These are phyloP conservation scores for Sechiopsis laciniata DNA, from an alignment of 306 rosid genomes.

Conservation along the genomic window DNA sequence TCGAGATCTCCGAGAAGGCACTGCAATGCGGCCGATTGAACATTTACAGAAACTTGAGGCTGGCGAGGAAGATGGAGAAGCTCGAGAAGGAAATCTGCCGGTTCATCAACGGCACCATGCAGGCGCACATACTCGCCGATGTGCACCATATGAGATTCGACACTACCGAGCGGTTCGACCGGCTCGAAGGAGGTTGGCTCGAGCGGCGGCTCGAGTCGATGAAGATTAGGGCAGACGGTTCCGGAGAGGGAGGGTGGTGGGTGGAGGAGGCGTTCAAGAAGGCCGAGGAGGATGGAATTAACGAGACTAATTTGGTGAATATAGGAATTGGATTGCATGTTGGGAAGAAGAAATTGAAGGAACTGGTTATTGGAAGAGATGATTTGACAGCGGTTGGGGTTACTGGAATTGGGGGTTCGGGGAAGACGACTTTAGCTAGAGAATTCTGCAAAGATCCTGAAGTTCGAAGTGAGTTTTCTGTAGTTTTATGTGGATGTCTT, in stretches of 20 bases:
- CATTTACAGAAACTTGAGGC: constrained; percentile 61
- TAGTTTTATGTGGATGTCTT: background rate
- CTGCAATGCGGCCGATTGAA: constrained; percentile 56
- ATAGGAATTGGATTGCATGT: constrained; percentile 43
- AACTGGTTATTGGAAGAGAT: constrained; percentile 37
- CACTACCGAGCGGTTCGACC: constrained; percentile 52
- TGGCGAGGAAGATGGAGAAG: constrained; percentile 65
- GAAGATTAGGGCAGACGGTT: constrained; percentile 54
- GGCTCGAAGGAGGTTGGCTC: constrained; percentile 38
- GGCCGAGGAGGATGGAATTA: constrained; percentile 43
- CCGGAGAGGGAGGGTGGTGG: constrained; percentile 36
- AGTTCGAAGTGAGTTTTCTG: constrained; percentile 53
- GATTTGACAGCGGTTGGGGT: constrained; percentile 55
- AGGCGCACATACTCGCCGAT: constrained; percentile 66
- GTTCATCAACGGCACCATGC: constrained; percentile 54
- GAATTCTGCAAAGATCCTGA: constrained; percentile 60
- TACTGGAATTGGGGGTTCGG: constrained; percentile 86
- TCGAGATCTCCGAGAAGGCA: constrained; percentile 54
- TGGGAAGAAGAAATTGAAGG: constrained; percentile 70
- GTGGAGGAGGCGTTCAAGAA: constrained; percentile 61
- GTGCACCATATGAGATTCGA: constrained; percentile 53
- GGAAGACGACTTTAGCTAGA: constrained; percentile 80
- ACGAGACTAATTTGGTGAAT: constrained; percentile 35
- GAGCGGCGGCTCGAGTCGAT: constrained; percentile 54
- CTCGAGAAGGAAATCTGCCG: constrained; percentile 51